Conservation (phyloP, 768 basidiomycete species). For the Mrakia hoshinonis region DNA sequence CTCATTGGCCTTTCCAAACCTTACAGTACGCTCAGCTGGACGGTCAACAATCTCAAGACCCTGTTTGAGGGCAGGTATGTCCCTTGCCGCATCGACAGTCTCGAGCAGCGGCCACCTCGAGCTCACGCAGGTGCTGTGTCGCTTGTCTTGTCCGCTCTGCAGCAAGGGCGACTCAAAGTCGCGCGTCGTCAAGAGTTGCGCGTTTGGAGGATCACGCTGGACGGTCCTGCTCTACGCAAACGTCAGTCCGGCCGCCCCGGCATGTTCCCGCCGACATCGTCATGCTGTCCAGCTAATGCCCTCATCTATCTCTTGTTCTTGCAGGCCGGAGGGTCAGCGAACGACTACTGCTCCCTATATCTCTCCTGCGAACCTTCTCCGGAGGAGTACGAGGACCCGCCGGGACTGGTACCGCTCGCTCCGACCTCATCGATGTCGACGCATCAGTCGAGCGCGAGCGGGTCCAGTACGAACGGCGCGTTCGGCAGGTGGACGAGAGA, state of each 20-base stretch:
- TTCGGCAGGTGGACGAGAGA: not conserved
- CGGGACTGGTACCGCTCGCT: not conserved
- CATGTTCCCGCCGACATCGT: not conserved
- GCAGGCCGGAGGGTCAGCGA: conserved; percentile 19
- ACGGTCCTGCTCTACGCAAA: not conserved
- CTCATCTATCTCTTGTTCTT: not conserved
- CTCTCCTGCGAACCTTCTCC: conserved; percentile 15
- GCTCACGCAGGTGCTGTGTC: not conserved
- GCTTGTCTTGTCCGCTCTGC: not conserved
- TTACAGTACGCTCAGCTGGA: conserved; percentile 3
- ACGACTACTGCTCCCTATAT: conserved; percentile 22
- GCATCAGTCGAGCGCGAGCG: not conserved
- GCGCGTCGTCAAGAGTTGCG: not conserved
- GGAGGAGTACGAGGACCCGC: conserved; percentile 18
- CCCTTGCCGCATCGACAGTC: not conserved
- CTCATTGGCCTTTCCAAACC: not conserved
- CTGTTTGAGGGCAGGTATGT: conserved; percentile 14
- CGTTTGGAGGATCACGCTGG: conserved; percentile 4
- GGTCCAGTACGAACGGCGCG: not conserved
- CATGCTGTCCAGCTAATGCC: not conserved
- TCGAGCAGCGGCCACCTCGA: not conserved
- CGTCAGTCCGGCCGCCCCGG: not conserved
- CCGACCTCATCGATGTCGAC: not conserved
- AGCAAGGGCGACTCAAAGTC: conserved; percentile 11
- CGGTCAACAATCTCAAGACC: conserved; percentile 2